Conservation (phyloP, 169 alveolate species). For the Miamiensis avidus region DNA sequence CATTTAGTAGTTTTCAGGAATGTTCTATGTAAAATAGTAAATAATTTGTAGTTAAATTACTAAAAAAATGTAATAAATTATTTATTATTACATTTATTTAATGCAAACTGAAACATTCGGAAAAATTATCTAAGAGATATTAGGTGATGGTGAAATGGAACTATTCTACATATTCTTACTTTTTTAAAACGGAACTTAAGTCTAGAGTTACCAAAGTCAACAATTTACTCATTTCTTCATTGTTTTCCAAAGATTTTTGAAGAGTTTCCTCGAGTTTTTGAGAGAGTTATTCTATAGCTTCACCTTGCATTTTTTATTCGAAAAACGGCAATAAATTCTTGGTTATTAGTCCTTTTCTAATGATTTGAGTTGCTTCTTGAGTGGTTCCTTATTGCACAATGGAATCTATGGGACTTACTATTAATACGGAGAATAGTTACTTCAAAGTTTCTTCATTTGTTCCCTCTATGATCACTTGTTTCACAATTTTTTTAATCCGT, state of each 20-base stretch:
- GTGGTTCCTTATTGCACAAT: background rate
- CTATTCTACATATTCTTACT: background rate
- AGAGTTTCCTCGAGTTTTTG: conserved; percentile 8
- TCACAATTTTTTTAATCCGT: background rate
- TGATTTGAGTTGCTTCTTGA: background rate
- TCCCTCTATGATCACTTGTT: background rate
- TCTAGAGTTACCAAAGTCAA: background rate
- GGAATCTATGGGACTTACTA: background rate
- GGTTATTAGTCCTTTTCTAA: background rate
- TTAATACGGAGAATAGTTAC: background rate
- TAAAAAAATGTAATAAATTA: too few species aligned
- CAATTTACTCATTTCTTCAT: background rate
- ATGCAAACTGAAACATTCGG: too few species aligned
- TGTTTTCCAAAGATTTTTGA: background rate
- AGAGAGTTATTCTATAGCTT: background rate
- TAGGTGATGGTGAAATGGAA: background rate
- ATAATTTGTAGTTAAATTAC: too few species aligned
- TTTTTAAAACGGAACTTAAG: background rate
- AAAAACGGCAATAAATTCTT: background rate
- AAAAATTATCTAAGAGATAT: background rate
- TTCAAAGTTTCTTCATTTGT: too few species aligned
- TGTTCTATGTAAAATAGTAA: background rate
- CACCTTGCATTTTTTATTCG: background rate
- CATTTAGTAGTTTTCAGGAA: conserved; percentile 21
- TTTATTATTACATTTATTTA: too few species aligned